Evolutionary conservation across 2,329 filamentous ascomycete species (phyloP), one percentile per base, ranked within the genome.

Genomic region (Neonectria magnoliae): DNA sequence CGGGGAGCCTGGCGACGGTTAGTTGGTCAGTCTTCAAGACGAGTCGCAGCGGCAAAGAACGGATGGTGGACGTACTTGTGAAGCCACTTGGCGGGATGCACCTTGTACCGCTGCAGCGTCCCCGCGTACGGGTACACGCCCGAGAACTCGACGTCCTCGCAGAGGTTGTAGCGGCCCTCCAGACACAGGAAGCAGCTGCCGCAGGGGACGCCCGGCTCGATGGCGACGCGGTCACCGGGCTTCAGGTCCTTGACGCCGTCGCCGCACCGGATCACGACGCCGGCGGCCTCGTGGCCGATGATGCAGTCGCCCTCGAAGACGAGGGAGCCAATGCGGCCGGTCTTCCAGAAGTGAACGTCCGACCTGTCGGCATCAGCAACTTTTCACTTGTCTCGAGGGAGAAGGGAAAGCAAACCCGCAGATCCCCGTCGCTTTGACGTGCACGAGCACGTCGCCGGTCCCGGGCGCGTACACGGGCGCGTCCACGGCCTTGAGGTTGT

Each of bases 311-410:
- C 85, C 62, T 88, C 83, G 13, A 92, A 85, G 2, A 87, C 82
- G 2, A 91, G 81, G 2, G 84, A 82, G 2, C 90, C 90, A 71
- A 92, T 91, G 13, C 84, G 79, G 25, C 90, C 90, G 0, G 82
- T 80, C 70, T 88, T 88, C 89, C 89, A 91, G 69, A 91, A 89
- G 74, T 92, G 89, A 67, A 91, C 85, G 70, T 91, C 89, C 1
- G 88, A 91, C 44, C 85, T 88, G 31, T 16, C 36, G 5, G 36
- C 33, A 38, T 38, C 36, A 38, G 36, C 36, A n/a, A 38, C 13
- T 6, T 36, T 36, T 36, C 13, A 1, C 5, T 36, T 29, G 29
- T 29, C 8, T 29, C 6, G 1, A 7, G 27, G 27, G 27, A 5
- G 27, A 5, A 7, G 27, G 27, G 6, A 6, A 50, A 29, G 50